These are phyloP conservation scores for Eimeria sp. DNA, from an alignment of 169 alveolate genomes.

Conservation along the genomic window DNA sequence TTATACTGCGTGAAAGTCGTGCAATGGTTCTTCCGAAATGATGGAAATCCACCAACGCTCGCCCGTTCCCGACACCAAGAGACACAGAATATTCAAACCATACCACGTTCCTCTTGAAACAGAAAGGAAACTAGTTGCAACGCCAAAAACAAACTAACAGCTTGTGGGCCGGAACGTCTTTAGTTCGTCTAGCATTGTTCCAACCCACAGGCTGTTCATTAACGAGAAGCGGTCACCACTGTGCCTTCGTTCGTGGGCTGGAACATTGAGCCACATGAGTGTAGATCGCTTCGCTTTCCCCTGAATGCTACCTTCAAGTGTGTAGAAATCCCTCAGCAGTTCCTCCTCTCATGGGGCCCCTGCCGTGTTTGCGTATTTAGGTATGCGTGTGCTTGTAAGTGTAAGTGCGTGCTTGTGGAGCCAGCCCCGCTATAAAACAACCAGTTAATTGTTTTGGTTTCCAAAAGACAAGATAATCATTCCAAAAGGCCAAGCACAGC, in stretches of 20 bases:
- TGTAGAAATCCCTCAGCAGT: not conserved
- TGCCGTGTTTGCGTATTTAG: no score
- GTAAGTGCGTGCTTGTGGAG: no score
- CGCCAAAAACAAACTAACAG: not conserved
- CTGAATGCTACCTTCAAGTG: not conserved
- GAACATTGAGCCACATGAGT: not conserved
- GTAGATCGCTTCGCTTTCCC: not conserved
- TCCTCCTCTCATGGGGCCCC: not conserved
- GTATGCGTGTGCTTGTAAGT: no score
- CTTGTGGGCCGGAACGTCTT: no score
- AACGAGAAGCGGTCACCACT: not conserved
- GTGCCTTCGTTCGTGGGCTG: not conserved
- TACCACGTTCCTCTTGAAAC: not conserved
- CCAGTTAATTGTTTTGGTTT: no score
- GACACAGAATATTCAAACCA: no score
- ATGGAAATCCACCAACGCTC: not conserved
- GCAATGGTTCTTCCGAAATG: not conserved
- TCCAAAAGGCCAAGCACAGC: no score
- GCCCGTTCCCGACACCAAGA: no score
- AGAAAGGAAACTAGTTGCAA: not conserved
- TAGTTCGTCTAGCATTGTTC: no score
- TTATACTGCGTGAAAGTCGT: not conserved
- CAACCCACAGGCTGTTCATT: not conserved
- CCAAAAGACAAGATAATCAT: no score
- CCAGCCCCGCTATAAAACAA: no score